Base-by-base conservation (phyloP, 352 stramenopile genomes). In the Pythium utonaiense region DNA sequence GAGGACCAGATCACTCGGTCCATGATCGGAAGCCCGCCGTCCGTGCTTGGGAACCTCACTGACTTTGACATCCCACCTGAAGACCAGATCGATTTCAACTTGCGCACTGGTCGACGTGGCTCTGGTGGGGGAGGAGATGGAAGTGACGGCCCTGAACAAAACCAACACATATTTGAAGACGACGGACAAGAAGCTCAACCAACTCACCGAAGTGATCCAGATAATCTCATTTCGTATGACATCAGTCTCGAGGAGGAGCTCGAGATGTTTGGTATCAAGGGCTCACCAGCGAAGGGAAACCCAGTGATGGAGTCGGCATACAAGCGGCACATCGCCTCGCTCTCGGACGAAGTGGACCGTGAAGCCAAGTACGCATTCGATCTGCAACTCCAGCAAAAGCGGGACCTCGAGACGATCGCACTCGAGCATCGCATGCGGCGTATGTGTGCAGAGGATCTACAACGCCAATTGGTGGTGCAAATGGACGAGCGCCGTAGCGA, bases 321-420 rank as follows among this genome's bases (percentile, higher is more conserved):
- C 65, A 77, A 71, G 42, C 67, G 80, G 1, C 76, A 88, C 52
- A 81, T 89, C 21, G 70, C 68, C 9, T 66, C 69, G 12, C 57
- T 88, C 6, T 73, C 75, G 8, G 67, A 68, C 6, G 75, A 89
- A 9, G 80, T 89, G 16, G 72, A 82, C 28, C 60, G 73, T 13
- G 80, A 89, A 57, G 80, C 63, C 17, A 79, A 77, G 57, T 82
- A 89, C 50, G 77, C 78, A 22, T 73, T 77, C 14, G 75, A 86
- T 57, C 41, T 61, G 50, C 74, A 83, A 48, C 64, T 78, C 28
- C 77, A 88, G 59, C 80, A 89, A 55, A 66, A 59, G 19, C 75
- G 77, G 16, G 80, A 89, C 53, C 40, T 88, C 21, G 77, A 86
- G 10, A 73, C 68, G 4, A 64, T 88, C 36, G 74, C 74, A 16